These are phyloP conservation scores for Mariannaea sp. DNA, from an alignment of 2,329 filamentous ascomycete species.

Conservation along the genomic window DNA sequence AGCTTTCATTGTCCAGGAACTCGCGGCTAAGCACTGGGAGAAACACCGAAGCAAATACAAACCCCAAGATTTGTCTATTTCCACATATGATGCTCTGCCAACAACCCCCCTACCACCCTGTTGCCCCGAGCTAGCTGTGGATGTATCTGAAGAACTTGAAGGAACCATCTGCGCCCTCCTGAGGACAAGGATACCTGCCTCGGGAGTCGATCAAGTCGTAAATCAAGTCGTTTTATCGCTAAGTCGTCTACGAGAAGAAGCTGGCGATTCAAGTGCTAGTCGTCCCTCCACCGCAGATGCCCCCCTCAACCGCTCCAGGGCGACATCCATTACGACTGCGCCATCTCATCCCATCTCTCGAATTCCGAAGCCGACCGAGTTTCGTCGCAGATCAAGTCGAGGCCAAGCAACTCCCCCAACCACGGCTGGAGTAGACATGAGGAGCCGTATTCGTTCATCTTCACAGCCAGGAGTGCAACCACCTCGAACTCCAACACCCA, in stretches of 20 bases:
- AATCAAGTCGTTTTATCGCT: slow-evolving; percentile 51
- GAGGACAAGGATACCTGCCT: slow-evolving; percentile 45
- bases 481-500: slow-evolving; percentile 30
- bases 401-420: slow-evolving; percentile 14
- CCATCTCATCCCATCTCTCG: slow-evolving; percentile 26
- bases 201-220: slow-evolving; percentile 52
- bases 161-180: slow-evolving; percentile 56
- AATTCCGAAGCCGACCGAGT: slow-evolving; percentile 29
- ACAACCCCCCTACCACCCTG: slow-evolving; percentile 48
- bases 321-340: slow-evolving; percentile 22
- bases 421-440: slow-evolving; percentile 20
- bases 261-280: slow-evolving; percentile 18
- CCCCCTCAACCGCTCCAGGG: slow-evolving; percentile 25
- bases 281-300: slow-evolving; percentile 22
- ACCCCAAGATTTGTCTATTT: slow-evolving; percentile 38
- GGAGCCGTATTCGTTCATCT: slow-evolving; percentile 23
- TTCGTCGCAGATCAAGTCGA: slow-evolving; percentile 24
- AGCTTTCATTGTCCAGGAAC: slow-evolving; percentile 45
- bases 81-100: slow-evolving; percentile 38
- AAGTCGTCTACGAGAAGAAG: slow-evolving; percentile 27
- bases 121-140: slow-evolving; percentile 53
- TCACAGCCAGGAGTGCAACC: slow-evolving; percentile 29
- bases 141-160: slow-evolving; percentile 54
- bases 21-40: slow-evolving; percentile 53
- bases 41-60: slow-evolving; percentile 50